Conservation (phyloP, 805 yeast genomes). For the Starmerella scarabaei region DNA sequence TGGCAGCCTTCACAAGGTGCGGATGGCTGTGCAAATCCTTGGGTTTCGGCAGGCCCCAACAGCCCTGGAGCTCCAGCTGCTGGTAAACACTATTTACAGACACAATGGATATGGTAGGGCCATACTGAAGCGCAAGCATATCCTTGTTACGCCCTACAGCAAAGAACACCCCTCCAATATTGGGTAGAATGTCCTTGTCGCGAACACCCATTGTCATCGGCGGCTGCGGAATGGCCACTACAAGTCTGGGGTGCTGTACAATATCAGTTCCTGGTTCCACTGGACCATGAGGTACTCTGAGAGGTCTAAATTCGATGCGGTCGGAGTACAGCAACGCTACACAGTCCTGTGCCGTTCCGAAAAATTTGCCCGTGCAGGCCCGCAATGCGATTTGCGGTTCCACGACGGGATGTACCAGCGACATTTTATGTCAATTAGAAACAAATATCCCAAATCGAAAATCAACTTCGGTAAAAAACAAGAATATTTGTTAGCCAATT, state of each 20-base stretch:
- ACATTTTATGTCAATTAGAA: constrained; percentile 11
- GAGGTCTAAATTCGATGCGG: constrained; percentile 10
- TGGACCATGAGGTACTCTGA: not conserved
- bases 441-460: too few relatives aligned
- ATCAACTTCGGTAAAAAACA: too few relatives aligned
- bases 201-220: constrained; percentile 12
- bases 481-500: too few relatives aligned
- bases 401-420: constrained; percentile 14
- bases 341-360: constrained; percentile 10
- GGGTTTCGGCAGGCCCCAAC: constrained; percentile 15
- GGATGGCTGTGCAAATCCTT: constrained; percentile 4
- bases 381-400: constrained; percentile 16
- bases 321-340: constrained; percentile 16
- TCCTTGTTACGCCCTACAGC: constrained; percentile 14
- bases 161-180: constrained; percentile 14
- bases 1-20: not conserved
- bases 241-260: not conserved
- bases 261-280: not conserved
- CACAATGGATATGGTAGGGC: constrained; percentile 5
- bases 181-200: constrained; percentile 7
- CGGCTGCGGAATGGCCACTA: constrained; percentile 14
- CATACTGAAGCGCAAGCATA: constrained; percentile 12
- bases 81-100: constrained; percentile 10
- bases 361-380: constrained; percentile 13
- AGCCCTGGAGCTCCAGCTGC: constrained; percentile 14